Evolutionary conservation across 148 eudicot genomes (phyloP).

Genomic region (Cornus controversa): DNA sequence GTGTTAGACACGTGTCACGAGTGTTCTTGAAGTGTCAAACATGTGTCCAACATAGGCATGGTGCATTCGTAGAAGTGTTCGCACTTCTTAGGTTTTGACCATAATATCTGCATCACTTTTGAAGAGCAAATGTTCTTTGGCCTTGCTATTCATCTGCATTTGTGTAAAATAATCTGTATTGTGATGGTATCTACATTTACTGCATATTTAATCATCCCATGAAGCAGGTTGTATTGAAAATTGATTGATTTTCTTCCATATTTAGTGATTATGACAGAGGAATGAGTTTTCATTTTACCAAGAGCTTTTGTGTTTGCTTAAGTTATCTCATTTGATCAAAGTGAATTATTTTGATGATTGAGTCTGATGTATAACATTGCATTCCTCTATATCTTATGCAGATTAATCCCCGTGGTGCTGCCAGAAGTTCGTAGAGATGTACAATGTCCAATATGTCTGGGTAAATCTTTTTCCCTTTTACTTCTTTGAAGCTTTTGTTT

Average conservation of each 20-base stretch:
- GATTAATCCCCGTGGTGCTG: constrained; percentile 34
- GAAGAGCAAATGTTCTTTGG: background rate
- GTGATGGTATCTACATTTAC: background rate
- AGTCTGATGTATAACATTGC: background rate
- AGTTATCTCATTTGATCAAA: background rate
- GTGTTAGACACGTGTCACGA: too few species aligned
- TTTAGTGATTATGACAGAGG: background rate
- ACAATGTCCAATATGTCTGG: constrained; percentile 53
- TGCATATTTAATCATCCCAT: background rate
- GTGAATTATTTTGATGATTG: background rate
- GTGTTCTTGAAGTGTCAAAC: too few species aligned
- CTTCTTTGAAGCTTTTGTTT: constrained; percentile 1
- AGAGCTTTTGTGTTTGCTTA: background rate
- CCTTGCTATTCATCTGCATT: background rate
- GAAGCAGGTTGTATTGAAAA: background rate
- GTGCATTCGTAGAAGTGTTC: too few species aligned
- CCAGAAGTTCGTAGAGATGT: constrained; percentile 43
- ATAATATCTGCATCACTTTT: background rate
- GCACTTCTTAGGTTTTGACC: background rate
- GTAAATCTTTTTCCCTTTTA: constrained; percentile 8
- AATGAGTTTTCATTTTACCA: background rate
- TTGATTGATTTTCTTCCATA: background rate
- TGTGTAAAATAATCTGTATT: background rate
- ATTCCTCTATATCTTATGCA: constrained; percentile 26
- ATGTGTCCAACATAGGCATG: too few species aligned